phyloP scores from a whole-genome alignment of 768 basidiomycete genomes.

The Kwoniella mangroviensis region DNA sequence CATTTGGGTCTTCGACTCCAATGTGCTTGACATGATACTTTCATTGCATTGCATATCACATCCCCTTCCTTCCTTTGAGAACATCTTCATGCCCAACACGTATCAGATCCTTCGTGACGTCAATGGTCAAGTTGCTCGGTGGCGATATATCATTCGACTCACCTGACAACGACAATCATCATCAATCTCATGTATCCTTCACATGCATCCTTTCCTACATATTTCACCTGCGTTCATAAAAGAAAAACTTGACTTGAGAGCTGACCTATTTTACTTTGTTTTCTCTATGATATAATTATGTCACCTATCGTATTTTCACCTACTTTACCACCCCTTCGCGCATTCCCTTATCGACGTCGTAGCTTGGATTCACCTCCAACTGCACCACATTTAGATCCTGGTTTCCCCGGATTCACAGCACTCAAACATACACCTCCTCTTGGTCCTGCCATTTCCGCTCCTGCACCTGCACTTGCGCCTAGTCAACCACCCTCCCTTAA shows the following conservation, averaged over 20 bases:
- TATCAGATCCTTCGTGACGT: constrained; percentile 23
- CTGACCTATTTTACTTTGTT: constrained; percentile 2
- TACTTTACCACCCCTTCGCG: constrained; percentile 2
- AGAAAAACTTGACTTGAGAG: background rate
- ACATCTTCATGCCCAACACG: background rate
- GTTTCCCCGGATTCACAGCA: constrained; percentile 18
- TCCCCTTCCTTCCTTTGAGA: constrained; percentile 12
- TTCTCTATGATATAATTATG: background rate
- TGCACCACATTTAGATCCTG: constrained; percentile 21
- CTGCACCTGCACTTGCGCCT: background rate
- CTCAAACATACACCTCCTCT: constrained; percentile 15
- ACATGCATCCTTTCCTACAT: constrained; percentile 1
- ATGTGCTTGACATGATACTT: background rate
- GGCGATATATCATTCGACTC: background rate
- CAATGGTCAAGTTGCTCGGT: constrained; percentile 12
- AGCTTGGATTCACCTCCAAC: constrained; percentile 35
- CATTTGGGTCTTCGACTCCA: constrained; percentile 8
- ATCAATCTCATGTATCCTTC: background rate
- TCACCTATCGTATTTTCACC: constrained; percentile 8
- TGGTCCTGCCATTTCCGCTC: background rate
- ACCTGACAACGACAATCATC: constrained; percentile 8
- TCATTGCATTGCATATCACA: background rate
- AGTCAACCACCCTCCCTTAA: background rate
- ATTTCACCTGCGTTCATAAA: background rate
- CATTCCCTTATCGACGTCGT: constrained; percentile 5